Percentiles rank a stretch among this genome's conserved stretches.
phyloP scores from a whole-genome alignment of 257 asterid species.

The Echites panduratus region DNA sequence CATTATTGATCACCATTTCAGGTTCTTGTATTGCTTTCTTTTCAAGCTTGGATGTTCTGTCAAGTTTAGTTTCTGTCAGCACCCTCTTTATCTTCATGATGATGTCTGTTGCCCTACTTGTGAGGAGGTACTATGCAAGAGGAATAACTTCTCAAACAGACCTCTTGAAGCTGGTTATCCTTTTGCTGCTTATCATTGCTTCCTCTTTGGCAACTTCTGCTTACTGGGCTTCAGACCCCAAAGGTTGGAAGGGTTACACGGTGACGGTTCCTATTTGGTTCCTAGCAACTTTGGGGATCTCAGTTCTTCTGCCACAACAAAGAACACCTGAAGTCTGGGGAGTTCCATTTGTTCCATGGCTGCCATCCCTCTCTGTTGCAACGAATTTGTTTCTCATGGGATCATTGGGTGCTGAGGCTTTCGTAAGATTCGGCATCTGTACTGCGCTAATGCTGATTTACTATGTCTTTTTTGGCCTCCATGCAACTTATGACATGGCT shows the following conservation, averaged over 20 bases:
- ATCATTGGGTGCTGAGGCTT: constrained; percentile 29
- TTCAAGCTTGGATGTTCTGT: constrained; percentile 24
- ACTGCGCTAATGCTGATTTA: constrained; percentile 28
- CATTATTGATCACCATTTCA: constrained; percentile 21
- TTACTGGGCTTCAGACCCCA: constrained; percentile 20
- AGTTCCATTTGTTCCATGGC: constrained; percentile 34
- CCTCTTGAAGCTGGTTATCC: constrained; percentile 20
- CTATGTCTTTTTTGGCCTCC: constrained; percentile 29
- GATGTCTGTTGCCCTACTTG: constrained; percentile 26
- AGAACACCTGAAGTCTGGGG: constrained; percentile 32
- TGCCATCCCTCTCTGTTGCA: constrained; percentile 35
- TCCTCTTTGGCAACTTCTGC: constrained; percentile 28
- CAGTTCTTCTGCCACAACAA: constrained; percentile 22
- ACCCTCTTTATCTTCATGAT: constrained; percentile 31
- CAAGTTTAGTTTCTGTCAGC: constrained; percentile 29
- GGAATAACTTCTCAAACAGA: constrained; percentile 19
- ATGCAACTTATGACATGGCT: constrained; percentile 34
- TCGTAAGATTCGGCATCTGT: constrained; percentile 28
- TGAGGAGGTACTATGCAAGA: constrained; percentile 29
- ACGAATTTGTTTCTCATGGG: constrained; percentile 32
- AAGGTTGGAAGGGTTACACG: constrained; percentile 30
- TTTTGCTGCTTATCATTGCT: constrained; percentile 23
- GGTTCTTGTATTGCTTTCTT: constrained; percentile 29
- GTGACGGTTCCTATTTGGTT: constrained; percentile 24
- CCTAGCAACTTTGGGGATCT: constrained; percentile 24